These are phyloP conservation scores for Oenanthe sinensis DNA, from an alignment of 129 eudicot species.

Conservation along the genomic window DNA sequence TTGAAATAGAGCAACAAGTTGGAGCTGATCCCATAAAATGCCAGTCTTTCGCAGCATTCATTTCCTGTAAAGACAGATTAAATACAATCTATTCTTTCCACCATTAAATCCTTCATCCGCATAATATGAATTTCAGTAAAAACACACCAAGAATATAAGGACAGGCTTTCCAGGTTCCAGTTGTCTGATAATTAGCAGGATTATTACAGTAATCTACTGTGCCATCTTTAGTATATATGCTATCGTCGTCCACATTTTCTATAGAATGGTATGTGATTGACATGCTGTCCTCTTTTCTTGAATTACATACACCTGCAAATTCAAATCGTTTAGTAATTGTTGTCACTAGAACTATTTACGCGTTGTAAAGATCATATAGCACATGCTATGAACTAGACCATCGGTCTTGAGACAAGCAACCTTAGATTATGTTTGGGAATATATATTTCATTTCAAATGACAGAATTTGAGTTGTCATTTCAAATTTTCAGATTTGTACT, in stretches of 20 bases:
- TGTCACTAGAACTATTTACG: not conserved
- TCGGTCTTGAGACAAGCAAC: not conserved
- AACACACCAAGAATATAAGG: conserved; percentile 9
- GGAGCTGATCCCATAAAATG: conserved; percentile 10
- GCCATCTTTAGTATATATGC: conserved; percentile 9
- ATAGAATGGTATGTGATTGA: not conserved
- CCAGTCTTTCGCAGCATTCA: conserved; percentile 12
- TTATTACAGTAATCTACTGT: not conserved
- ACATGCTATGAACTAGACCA: not conserved
- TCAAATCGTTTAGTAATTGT: not conserved
- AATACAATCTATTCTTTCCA: not conserved
- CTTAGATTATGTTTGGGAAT: too few species aligned
- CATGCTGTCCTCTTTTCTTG: not conserved
- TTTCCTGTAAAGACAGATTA: conserved; percentile 1
- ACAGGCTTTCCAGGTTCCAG: conserved; percentile 11
- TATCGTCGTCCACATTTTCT: not conserved
- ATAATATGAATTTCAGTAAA: not conserved
- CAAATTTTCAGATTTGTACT: too few species aligned
- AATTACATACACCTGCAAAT: not conserved
- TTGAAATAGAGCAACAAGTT: conserved; percentile 7
- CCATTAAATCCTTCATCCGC: not conserved
- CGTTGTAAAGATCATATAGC: not conserved
- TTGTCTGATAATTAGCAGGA: conserved; percentile 3
- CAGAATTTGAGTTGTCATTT: too few species aligned
- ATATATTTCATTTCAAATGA: too few species aligned